Base-by-base conservation (phyloP, 1,139 yeast species). In the Candida sp. region DNA sequence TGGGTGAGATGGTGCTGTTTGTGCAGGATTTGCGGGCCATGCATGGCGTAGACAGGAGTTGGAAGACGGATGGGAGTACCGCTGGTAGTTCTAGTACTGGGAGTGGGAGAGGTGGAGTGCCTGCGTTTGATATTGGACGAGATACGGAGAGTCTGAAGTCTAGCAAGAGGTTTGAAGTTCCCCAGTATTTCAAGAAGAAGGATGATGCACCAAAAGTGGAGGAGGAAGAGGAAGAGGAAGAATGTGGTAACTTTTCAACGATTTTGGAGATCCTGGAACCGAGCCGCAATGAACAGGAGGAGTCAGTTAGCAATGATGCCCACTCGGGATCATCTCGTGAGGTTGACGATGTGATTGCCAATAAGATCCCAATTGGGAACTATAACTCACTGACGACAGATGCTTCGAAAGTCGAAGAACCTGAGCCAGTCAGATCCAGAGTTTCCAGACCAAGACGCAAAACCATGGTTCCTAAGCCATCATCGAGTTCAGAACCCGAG, bases 1-100 rank as follows among this genome's bases (percentile, higher is more conserved):
- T 83, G 56, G 77, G 75, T 32, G 81, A 76, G 32, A 67, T 83
- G 48, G 65, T 79, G 39, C 54, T 44, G 17, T 41, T 48, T 22
- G 48, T 62, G 3, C 53, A 54, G 34, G 45, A 48, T 4, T 33
- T 57, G 12, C 49, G 63, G 9, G 12, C 22, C 4, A 53, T 52
- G 6, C 65, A 62, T 46, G 69, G 68, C 3, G 50, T 67, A 7
- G 38, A 54, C 5, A 49, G 31, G 2, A 66, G 64, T 41, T 59
- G 62, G 1, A 59, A 58, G 41, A 51, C 64, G 43, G 65, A 62
- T 42, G 35, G 53, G 3, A 47, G 63, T 27, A 48, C 46, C n/a
- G 22, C 25, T 2, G 9, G 26, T 1, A 22, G 42, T 7, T 5
- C 25, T 11, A 43, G 31, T 17, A 17, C 17, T 17, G 17, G 17